Base-by-base conservation (phyloP, 805 yeast genomes). In the Lachancea meyersii region DNA sequence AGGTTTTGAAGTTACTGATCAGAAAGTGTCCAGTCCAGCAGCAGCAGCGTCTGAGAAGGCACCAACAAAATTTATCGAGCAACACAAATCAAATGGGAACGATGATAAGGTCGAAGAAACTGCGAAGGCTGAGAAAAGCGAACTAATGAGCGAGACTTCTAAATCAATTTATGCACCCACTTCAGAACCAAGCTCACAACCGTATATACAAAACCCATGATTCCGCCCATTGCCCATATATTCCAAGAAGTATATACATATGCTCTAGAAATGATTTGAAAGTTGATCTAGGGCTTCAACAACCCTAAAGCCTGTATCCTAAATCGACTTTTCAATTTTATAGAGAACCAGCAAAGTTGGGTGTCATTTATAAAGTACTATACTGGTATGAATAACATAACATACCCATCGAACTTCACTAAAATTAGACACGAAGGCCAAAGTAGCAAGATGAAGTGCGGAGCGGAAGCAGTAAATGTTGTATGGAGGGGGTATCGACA, bases 1-100 rank as follows among this genome's bases (percentile, higher is more conserved):
- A 9, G 47, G 47, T 2, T 40, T 31, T 21, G 44, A 40, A 26
- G 20, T 14, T 6, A 9, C 26, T 13, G 35, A 23, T 10, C 11
- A 16, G 3, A 18, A 14, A 14, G 24, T n/a, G 10, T 32, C 16
- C n/a, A 32, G 21, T 31, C 7, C 35, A 19, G 20, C 36, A 33
- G 20, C 36, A 13, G 28, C 10, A 4, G 13, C 21, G 13, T 14
- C 30, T 11, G 31, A 35, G 17, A 26, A 31, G 33, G 19, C 20
- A 9, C 5, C 28, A 10, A 14, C 10, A 26, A 5, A 26, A 26
- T 6, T n/a, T n/a, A n/a, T n/a, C n/a, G n/a, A n/a, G n/a, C n/a
- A n/a, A n/a, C n/a, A n/a, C n/a, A n/a, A n/a, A n/a, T n/a, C n/a
- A n/a, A n/a, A n/a, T n/a, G n/a, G n/a, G n/a, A n/a, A n/a, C n/a